A percentile compares a stretch with the other conserved stretches of the same genome.
Evolutionary conservation across 345 rosid species (phyloP).

Genomic region (Eucalyptus erythrocorys): DNA sequence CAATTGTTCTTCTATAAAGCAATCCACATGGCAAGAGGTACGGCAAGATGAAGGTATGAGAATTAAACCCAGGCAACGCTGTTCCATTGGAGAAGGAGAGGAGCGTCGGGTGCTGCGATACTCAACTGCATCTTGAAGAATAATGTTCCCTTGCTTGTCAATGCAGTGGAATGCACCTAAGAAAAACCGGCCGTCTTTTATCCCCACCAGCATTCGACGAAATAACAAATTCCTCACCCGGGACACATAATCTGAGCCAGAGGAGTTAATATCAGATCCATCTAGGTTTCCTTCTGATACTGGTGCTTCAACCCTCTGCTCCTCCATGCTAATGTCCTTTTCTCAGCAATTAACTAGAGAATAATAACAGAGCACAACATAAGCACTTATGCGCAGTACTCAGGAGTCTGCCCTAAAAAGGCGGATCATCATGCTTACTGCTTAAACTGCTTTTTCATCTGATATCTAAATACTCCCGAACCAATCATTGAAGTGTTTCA

Average conservation of each 20-base stretch:
- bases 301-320: neutral
- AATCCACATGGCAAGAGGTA: constrained; percentile 56
- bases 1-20: constrained; percentile 21
- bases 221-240: constrained; percentile 50
- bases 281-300: constrained; percentile 5
- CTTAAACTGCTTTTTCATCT: neutral
- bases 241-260: constrained; percentile 24
- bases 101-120: constrained; percentile 64
- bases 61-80: constrained; percentile 78
- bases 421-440: neutral
- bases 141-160: constrained; percentile 89
- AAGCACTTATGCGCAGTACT: neutral
- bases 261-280: constrained; percentile 6
- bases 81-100: constrained; percentile 83
- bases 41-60: constrained; percentile 60
- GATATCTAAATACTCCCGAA: neutral
- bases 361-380: neutral
- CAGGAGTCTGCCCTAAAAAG: neutral
- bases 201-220: constrained; percentile 69
- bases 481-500: neutral
- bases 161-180: constrained; percentile 81
- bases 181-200: constrained; percentile 86
- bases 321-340: constrained; percentile 5
- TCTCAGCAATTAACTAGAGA: neutral
- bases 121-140: constrained; percentile 81